A percentile compares a stretch with the other conserved stretches of the same genome.
Conservation (phyloP, 1,284 basidiomycete species). For the Rhodotorula sp. region DNA sequence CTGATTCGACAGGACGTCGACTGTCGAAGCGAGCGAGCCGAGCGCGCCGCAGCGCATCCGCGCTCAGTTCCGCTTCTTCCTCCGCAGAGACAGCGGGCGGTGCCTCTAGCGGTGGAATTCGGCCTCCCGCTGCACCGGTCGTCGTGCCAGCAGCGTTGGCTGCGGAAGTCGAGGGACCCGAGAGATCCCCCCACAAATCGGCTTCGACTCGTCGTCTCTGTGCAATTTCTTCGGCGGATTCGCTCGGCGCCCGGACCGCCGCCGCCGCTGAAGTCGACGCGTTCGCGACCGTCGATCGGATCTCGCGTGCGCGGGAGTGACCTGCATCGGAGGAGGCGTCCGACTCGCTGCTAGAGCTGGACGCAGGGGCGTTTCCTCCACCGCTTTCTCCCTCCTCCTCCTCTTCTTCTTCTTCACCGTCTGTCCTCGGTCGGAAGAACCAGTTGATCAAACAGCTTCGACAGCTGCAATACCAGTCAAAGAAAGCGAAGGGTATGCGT, state of each 20-base stretch:
- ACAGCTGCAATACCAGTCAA: constrained; percentile 16
- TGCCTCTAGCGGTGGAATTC: not conserved
- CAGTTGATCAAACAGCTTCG: constrained; percentile 37
- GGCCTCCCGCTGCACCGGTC: not conserved
- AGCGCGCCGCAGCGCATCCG: constrained; percentile 13
- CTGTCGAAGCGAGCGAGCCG: constrained; percentile 19
- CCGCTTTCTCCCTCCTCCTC: no score
- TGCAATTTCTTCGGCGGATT: not conserved
- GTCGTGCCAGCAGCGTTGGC: not conserved
- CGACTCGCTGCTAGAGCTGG: constrained; percentile 2
- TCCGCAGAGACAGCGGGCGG: not conserved
- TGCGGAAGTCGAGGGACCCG: not conserved
- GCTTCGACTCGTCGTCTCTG: constrained; percentile 6
- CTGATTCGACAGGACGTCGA: not conserved
- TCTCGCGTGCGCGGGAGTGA: constrained; percentile 10
- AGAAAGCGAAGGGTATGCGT: not conserved
- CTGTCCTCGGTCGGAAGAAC: constrained; percentile 36
- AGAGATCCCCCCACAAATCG: not conserved
- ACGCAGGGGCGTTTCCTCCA: not conserved
- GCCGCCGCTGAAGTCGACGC: constrained; percentile 1
- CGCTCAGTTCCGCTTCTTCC: not conserved
- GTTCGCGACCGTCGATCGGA: not conserved
- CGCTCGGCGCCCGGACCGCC: not conserved
- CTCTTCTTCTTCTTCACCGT: constrained; percentile 2
- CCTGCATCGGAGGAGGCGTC: not conserved